phyloP scores from a whole-genome alignment of 352 stramenopile genomes.

The Aphanomyces stellatus region DNA sequence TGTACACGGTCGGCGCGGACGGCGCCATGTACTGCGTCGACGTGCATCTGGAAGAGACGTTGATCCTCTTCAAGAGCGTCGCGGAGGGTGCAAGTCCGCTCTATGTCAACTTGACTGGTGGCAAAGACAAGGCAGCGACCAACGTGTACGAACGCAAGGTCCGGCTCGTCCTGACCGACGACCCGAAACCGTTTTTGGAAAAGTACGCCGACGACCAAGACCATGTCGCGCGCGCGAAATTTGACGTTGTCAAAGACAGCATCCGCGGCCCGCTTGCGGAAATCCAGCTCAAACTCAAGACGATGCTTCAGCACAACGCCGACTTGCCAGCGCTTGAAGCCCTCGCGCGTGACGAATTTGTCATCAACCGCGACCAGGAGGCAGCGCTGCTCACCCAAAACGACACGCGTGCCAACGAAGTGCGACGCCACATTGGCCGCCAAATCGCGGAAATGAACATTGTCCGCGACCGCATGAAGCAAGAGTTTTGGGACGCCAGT shows the following conservation, averaged over 20 bases:
- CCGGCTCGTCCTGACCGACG: constrained; percentile 31
- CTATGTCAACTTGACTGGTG: constrained; percentile 46
- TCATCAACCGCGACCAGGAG: constrained; percentile 77
- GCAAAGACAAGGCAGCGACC: constrained; percentile 41
- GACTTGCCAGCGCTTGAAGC: constrained; percentile 52
- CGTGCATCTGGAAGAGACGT: constrained; percentile 28
- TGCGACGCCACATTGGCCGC: constrained; percentile 52
- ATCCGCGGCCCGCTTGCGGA: constrained; percentile 54
- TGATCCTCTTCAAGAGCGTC: constrained; percentile 15
- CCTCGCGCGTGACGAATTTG: constrained; percentile 81
- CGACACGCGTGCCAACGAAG: constrained; percentile 38
- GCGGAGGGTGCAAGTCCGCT: constrained; percentile 26
- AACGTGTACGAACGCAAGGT: constrained; percentile 31
- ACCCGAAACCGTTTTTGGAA: constrained; percentile 36
- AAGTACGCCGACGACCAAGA: constrained; percentile 31
- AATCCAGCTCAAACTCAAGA: constrained; percentile 53
- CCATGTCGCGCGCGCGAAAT: constrained; percentile 35
- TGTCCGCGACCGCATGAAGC: constrained; percentile 77
- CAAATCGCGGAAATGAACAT: constrained; percentile 72
- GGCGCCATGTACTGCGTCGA: constrained; percentile 61
- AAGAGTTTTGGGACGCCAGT: constrained; percentile 86
- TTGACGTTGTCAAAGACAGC: constrained; percentile 56
- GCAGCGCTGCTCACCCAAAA: constrained; percentile 47
- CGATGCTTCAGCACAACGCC: constrained; percentile 63
- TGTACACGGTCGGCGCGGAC: constrained; percentile 56